phyloP scores from a whole-genome alignment of 257 asterid genomes.

The Rauvolfia tetraphylla region DNA sequence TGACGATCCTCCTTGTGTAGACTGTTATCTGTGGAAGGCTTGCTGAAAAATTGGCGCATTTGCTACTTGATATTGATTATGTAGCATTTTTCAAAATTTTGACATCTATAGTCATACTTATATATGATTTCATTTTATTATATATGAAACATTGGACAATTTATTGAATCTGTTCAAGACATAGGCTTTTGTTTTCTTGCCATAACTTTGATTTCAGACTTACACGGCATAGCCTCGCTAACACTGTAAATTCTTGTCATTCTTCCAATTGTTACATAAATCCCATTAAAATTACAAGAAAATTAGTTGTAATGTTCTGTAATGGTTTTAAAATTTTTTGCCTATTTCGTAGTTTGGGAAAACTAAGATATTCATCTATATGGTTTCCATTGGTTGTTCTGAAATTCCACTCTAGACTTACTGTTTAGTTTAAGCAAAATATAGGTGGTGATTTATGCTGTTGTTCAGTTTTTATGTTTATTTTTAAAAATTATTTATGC shows the following conservation, averaged over 20 bases:
- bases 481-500: too few species aligned
- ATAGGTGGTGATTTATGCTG: background rate
- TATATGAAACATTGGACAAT: background rate
- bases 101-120: background rate
- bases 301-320: background rate
- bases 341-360: background rate
- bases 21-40: background rate
- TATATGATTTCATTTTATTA: background rate
- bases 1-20: background rate
- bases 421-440: background rate
- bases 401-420: background rate
- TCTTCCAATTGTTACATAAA: background rate
- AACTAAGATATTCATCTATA: background rate
- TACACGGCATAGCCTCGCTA: background rate
- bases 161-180: background rate
- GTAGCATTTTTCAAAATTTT: background rate
- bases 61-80: background rate
- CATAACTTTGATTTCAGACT: background rate
- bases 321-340: background rate
- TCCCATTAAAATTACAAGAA: background rate
- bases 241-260: background rate
- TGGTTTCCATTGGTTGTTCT: too few species aligned
- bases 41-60: background rate
- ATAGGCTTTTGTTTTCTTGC: background rate
- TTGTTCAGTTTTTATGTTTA: too few species aligned